phyloP scores from a whole-genome alignment of 1,284 basidiomycete genomes.

The Tausonia pullulans region DNA sequence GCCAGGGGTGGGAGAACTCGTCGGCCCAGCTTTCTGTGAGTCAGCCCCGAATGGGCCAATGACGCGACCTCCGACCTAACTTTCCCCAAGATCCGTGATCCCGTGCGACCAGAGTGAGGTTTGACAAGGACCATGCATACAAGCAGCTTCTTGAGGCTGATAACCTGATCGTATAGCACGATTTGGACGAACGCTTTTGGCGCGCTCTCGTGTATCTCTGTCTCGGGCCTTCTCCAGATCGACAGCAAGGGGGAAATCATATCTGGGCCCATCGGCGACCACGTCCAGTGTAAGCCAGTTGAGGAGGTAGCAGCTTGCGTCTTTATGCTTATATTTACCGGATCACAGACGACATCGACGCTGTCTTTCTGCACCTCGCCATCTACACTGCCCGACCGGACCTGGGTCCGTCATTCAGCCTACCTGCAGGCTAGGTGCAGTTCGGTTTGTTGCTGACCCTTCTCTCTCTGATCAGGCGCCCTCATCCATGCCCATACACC shows the following conservation, averaged over 20 bases:
- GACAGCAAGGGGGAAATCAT: constrained; percentile 10
- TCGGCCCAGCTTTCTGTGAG: constrained; percentile 20
- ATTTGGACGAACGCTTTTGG: constrained; percentile 22
- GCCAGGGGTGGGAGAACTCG: constrained; percentile 23
- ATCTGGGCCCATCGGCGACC: constrained; percentile 6
- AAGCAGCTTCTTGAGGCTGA: too few species aligned
- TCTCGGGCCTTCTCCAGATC: constrained; percentile 20
- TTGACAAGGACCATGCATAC: not conserved
- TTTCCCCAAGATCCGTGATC: not conserved
- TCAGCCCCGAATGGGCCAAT: too few species aligned
- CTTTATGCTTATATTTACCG: not conserved
- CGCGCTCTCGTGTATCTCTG: constrained; percentile 19
- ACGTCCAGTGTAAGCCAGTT: too few species aligned
- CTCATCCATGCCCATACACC: constrained; percentile 22
- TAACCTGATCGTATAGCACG: not conserved
- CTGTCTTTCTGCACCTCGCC: constrained; percentile 21
- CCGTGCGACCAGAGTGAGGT: not conserved
- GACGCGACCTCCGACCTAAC: not conserved
- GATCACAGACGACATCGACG: constrained; percentile 18
- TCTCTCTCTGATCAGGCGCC: not conserved
- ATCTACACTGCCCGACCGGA: constrained; percentile 21
- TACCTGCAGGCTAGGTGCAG: too few species aligned
- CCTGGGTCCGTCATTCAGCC: constrained; percentile 11
- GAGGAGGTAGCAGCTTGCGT: too few species aligned
- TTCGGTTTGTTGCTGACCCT: too few species aligned